phyloP scores from a whole-genome alignment of 2,329 filamentous ascomycete genomes.

The Ceratocystis diversiconidia region DNA sequence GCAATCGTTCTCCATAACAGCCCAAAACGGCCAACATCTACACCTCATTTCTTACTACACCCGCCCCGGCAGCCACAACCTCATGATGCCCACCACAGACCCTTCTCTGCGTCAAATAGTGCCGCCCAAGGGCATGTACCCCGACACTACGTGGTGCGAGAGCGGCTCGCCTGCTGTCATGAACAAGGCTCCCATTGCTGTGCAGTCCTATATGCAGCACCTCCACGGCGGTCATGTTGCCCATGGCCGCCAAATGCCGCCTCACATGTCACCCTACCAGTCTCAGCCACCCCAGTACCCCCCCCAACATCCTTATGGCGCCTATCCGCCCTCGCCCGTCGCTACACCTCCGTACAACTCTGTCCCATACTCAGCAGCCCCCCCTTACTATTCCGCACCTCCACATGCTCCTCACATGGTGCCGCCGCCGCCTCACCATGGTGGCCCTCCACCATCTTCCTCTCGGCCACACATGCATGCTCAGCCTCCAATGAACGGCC shows the following conservation, averaged over 20 bases:
- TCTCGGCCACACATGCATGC: slow-evolving; percentile 17
- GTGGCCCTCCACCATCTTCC: slow-evolving; percentile 2
- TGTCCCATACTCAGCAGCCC: slow-evolving; percentile 29
- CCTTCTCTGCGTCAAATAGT: slow-evolving; percentile 65
- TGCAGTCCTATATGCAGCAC: slow-evolving; percentile 28
- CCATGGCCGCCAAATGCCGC: slow-evolving; percentile 21
- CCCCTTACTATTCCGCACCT: slow-evolving; percentile 22
- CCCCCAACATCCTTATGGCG: slow-evolving; percentile 25
- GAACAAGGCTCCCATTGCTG: slow-evolving; percentile 56
- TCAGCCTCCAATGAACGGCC: slow-evolving; percentile 23
- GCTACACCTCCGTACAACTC: slow-evolving; percentile 37
- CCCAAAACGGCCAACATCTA: slow-evolving; percentile 72
- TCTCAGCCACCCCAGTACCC: slow-evolving; percentile 25
- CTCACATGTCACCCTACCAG: slow-evolving; percentile 25
- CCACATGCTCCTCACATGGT: slow-evolving; percentile 22
- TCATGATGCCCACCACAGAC: slow-evolving; percentile 72
- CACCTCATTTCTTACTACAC: slow-evolving; percentile 97
- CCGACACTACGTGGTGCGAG: slow-evolving; percentile 86
- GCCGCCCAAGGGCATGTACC: slow-evolving; percentile 89
- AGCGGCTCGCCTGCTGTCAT: slow-evolving; percentile 65
- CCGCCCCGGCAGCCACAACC: slow-evolving; percentile 53
- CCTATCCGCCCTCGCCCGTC: slow-evolving; percentile 34
- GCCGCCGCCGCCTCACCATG: slow-evolving; percentile 20
- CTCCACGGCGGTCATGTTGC: slow-evolving; percentile 22
- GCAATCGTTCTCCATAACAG: slow-evolving; percentile 98